phyloP scores from a whole-genome alignment of 371 early-diverging fungal species.

The Lichtheimia ornata region DNA sequence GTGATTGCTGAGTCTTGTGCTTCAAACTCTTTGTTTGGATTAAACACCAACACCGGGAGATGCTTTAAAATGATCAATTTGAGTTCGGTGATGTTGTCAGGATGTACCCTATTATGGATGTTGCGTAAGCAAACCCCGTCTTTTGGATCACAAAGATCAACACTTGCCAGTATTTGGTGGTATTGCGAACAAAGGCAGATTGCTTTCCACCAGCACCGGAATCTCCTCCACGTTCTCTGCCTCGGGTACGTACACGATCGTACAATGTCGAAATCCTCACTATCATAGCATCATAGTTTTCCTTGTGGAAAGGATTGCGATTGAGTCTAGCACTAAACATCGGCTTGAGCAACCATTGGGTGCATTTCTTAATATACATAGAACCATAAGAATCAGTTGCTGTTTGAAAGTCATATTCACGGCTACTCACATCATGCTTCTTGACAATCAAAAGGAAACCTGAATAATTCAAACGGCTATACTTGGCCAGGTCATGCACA shows the following conservation, averaged over 20 bases:
- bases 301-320: slow-evolving; percentile 86
- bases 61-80: slow-evolving; percentile 92
- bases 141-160: background rate
- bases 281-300: slow-evolving; percentile 90
- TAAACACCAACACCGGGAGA: slow-evolving; percentile 95
- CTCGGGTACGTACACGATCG: slow-evolving; percentile 85
- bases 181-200: slow-evolving; percentile 81
- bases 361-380: slow-evolving; percentile 66
- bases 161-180: slow-evolving; percentile 93
- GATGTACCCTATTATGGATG: slow-evolving; percentile 80
- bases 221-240: slow-evolving; percentile 65
- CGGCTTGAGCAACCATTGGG: slow-evolving; percentile 82
- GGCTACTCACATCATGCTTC: slow-evolving; percentile 93
- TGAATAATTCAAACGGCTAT: slow-evolving; percentile 93
- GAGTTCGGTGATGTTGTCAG: slow-evolving; percentile 97
- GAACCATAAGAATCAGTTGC: no score
- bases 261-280: slow-evolving; percentile 88
- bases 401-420: no score
- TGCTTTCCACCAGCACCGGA: slow-evolving; percentile 52
- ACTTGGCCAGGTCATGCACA: slow-evolving; percentile 92
- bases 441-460: slow-evolving; percentile 97
- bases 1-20: slow-evolving; percentile 89
- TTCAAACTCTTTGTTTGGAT: slow-evolving; percentile 74
- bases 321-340: slow-evolving; percentile 88
- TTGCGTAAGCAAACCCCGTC: background rate